A percentile compares a stretch with the other conserved stretches of the same genome.
Evolutionary conservation across 768 basidiomycete species (phyloP).

Genomic region (Phanerodontia chrysosporium): DNA sequence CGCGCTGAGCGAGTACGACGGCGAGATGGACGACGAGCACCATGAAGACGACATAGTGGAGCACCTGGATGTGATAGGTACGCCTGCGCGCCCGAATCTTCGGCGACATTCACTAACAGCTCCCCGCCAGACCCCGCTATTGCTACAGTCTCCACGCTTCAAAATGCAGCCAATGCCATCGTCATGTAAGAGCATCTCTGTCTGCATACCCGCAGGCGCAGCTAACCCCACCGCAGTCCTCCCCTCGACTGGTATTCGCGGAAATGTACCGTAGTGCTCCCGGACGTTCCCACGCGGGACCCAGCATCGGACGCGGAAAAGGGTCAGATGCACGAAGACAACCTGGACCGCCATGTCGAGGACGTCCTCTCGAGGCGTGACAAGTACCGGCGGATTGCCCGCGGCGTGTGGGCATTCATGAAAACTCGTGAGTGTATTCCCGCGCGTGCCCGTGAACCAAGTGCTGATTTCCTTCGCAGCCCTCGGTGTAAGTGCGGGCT

Average conservation of each 20-base stretch:
- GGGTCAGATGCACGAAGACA: conserved; percentile 27
- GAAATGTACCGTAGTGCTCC: conserved; percentile 61
- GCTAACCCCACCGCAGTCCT: conserved; percentile 41
- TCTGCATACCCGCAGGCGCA: neutral
- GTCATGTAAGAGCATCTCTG: conserved; percentile 43
- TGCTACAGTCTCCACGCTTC: conserved; percentile 67
- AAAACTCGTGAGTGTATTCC: conserved; percentile 62
- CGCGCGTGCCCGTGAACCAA: conserved; percentile 27
- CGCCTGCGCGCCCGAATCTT: neutral
- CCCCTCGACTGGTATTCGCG: conserved; percentile 66
- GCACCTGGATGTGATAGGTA: conserved; percentile 77
- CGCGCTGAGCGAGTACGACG: conserved; percentile 33
- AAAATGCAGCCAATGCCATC: conserved; percentile 78
- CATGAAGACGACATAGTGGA: conserved; percentile 82
- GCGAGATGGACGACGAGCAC: conserved; percentile 29
- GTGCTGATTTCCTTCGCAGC: conserved; percentile 48
- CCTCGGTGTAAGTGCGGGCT: conserved; percentile 1
- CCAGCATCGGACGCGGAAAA: conserved; percentile 25
- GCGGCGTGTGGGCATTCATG: conserved; percentile 77
- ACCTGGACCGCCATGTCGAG: conserved; percentile 74
- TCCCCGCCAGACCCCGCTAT: conserved; percentile 60
- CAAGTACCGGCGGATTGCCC: conserved; percentile 52
- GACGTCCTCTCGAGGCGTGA: conserved; percentile 64
- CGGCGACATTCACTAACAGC: conserved; percentile 1
- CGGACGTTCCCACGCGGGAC: conserved; percentile 24